Evolutionary conservation across 2,329 filamentous ascomycete genomes (phyloP).

Genomic region (Diaporthe vexans): DNA sequence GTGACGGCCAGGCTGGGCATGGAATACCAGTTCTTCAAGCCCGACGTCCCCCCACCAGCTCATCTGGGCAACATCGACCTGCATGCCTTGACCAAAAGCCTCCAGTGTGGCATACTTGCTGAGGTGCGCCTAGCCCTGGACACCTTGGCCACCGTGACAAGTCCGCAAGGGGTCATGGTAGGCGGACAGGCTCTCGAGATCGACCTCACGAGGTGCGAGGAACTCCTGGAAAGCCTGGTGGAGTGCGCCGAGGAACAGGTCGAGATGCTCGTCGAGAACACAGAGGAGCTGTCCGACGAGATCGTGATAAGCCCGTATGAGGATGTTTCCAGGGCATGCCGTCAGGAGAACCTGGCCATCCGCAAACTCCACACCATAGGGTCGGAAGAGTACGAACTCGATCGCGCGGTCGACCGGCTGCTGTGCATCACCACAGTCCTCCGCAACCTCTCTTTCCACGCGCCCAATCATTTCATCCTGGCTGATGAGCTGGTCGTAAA

Average conservation of each 20-base stretch:
- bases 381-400: constrained; percentile 82
- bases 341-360: constrained; percentile 78
- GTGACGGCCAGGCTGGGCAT: constrained; percentile 74
- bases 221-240: constrained; percentile 87
- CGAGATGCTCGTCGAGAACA: constrained; percentile 86
- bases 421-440: constrained; percentile 94
- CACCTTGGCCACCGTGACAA: constrained; percentile 79
- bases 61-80: constrained; percentile 93
- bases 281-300: constrained; percentile 87
- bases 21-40: constrained; percentile 77
- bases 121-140: constrained; percentile 94
- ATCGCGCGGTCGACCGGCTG: constrained; percentile 87
- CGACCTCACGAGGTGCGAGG: constrained; percentile 82
- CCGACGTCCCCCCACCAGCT: constrained; percentile 79
- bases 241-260: constrained; percentile 93
- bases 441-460: constrained; percentile 90
- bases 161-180: constrained; percentile 65
- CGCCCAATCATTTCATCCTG: constrained; percentile 79
- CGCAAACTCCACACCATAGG: constrained; percentile 82
- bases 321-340: constrained; percentile 85
- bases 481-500: constrained; percentile 84
- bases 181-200: constrained; percentile 67
- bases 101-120: constrained; percentile 89
- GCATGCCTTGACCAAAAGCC: constrained; percentile 86
- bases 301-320: constrained; percentile 89